Conservation (phyloP, 345 rosid species). For the Populus deltoides region DNA sequence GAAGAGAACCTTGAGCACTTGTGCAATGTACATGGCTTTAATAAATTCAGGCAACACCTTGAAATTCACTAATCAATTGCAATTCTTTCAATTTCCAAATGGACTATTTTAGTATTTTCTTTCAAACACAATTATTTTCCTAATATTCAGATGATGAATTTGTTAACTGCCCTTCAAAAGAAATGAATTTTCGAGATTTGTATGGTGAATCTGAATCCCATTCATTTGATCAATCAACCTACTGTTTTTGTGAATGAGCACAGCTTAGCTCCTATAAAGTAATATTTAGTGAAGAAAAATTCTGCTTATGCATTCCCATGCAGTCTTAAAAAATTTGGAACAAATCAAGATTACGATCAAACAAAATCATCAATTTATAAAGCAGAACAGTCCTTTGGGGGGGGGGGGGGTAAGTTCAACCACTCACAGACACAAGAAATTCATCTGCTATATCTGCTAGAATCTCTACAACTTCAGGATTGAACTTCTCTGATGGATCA, state of each 20-base stretch:
- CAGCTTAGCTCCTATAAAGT: background rate
- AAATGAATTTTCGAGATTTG: no score
- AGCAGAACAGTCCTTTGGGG: background rate
- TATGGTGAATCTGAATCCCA: background rate
- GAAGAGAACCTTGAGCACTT: no score
- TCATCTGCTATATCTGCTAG: conserved; percentile 94
- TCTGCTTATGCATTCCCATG: no score
- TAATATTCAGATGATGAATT: no score
- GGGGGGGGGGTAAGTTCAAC: conserved; percentile 4
- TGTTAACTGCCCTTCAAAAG: no score
- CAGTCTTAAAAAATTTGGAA: background rate
- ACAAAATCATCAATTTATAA: background rate
- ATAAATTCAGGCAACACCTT: no score
- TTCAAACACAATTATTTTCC: no score
- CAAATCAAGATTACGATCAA: background rate
- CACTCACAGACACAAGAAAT: conserved; percentile 86
- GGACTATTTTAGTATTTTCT: no score
- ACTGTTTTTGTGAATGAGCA: background rate
- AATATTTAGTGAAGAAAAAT: background rate
- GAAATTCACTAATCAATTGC: no score
- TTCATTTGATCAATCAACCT: background rate
- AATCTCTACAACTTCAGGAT: conserved; percentile 89
- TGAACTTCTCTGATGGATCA: conserved; percentile 86
- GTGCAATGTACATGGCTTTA: no score
- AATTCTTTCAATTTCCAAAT: no score